Base-by-base conservation (phyloP, 345 rosid species). In the Camelina neglecta region DNA sequence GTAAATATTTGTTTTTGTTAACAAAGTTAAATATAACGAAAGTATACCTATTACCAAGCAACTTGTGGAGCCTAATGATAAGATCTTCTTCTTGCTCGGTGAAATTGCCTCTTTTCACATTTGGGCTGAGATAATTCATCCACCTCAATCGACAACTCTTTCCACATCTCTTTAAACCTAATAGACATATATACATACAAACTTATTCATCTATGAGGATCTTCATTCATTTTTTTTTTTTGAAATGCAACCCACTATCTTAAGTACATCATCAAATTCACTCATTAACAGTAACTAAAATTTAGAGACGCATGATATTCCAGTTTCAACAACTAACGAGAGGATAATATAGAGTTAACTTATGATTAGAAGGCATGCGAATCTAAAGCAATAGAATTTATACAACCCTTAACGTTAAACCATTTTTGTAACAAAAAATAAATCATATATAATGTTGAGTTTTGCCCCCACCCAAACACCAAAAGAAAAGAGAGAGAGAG, bases 101-200 rank as follows among this genome's bases (percentile, higher is more conserved):
- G 65, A 84, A 84, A 42, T 76, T 75, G 6, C 85, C 88, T 62
- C 71, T 72, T 16, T 84, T 84, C 74, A 87, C 88, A 35, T 60
- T 83, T 15, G 88, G 92, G 54, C 86, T 81, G 47, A 86, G 76
- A 67, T 84, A 85, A 73, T 87, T 89, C 83, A 87, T 76, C 93
- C 91, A 85, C 75, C 89, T 81, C 73, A 89, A 60, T 81, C 91
- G 73, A 24, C 91, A 87, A 75, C 90, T 89, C 82, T 87, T 89
- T 31, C 93, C 93, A 63, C 90, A 75, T 82, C 94, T 87, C 81
- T 77, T 87, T 70, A 85, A 75, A 59, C 86, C 91, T 85, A 57
- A 35, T 31, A 21, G 23, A 31, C 61, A 57, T 26, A 10, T 2
- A 69, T 24, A 35, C 47, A 35, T 29, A 35, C 38, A 35, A 42